Evolutionary conservation across 2,329 filamentous ascomycete species (phyloP), one percentile per base, ranked within the genome.

Genomic region (Aspergillus puulaauensis): DNA sequence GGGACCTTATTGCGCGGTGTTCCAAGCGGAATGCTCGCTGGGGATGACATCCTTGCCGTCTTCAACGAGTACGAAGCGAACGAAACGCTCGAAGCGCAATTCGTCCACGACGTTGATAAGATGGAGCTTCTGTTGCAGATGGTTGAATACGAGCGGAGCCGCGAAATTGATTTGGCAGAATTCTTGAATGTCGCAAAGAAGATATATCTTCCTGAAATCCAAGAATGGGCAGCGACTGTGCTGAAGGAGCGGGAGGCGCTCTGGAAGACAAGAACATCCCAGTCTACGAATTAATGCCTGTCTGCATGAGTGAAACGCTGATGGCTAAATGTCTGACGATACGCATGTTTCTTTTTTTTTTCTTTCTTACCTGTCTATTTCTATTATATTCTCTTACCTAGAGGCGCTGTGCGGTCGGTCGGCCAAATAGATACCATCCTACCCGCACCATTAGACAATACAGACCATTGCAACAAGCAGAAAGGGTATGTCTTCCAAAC

Each of bases 51-150:
- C 27, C 82, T 88, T 58, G 84, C 82, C 8, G 83, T 97, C 51
- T 99, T 95, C 91, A 88, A 96, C 70, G 95, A 99, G 75, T 99
- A 99, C 71, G 95, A 99, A 75, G 91, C 95, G 67, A 87, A 86
- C 17, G 70, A 88, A 77, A 98, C 95, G 8, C 78, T 88, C 14
- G 93, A 99, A 72, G 90, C 89, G 65, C 82, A 87, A 60, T 98
- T 93, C 63, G 95, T 99, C 44, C 95, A 99, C 73, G 95, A 99
- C 73, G 86, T 99, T 58, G 95, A 99, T 77, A 98, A 98, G 86
- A 87, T 99, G 74, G 95, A 99, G 79, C 80, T 99, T 64, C 77
- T 99, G 60, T 79, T 96, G 70, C 95, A 99, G 79, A 97, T 97
- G 90, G 80, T 96, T 31, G 95, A 99, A 75, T 99, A 99, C 70